Percentiles rank a stretch among this genome's conserved stretches.
Evolutionary conservation across 2,329 filamentous ascomycete genomes (phyloP).

Genomic region (Neurospora sp.): DNA sequence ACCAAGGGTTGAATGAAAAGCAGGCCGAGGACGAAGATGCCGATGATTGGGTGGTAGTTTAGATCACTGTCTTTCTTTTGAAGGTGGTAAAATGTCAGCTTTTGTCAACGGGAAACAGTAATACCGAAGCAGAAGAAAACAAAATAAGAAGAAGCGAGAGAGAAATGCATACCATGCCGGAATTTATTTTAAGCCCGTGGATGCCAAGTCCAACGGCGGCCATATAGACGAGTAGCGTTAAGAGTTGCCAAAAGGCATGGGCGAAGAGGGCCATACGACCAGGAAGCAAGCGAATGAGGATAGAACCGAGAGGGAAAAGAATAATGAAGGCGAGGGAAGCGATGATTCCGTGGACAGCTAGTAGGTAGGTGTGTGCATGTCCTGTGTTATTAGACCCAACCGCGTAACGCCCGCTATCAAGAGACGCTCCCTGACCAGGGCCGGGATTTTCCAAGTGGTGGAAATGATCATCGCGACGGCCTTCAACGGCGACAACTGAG

Average conservation of each 20-base stretch:
- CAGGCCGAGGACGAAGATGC: slow-evolving; percentile 29
- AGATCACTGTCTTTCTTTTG: too few relatives aligned
- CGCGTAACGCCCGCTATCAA: too few relatives aligned
- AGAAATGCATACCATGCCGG: slow-evolving; percentile 21
- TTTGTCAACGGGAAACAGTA: neutral
- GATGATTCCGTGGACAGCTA: slow-evolving; percentile 29
- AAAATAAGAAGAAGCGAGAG: neutral
- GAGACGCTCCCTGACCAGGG: too few relatives aligned
- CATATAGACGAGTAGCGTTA: slow-evolving; percentile 28
- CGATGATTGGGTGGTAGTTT: slow-evolving; percentile 34
- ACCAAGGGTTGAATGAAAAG: slow-evolving; percentile 32
- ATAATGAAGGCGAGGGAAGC: slow-evolving; percentile 30
- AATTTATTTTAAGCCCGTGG: slow-evolving; percentile 9
- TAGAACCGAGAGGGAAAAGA: slow-evolving; percentile 34
- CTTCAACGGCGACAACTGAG: neutral
- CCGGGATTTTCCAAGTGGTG: neutral
- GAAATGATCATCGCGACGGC: neutral
- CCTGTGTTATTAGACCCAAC: too few relatives aligned
- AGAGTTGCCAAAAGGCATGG: slow-evolving; percentile 30
- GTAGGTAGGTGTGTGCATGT: slow-evolving; percentile 13
- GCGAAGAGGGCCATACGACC: slow-evolving; percentile 26
- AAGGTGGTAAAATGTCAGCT: neutral
- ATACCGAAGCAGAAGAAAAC: neutral
- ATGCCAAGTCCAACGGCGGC: slow-evolving; percentile 32
- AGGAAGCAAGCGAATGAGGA: slow-evolving; percentile 29